Conservation (phyloP, 1,139 yeast species). For the Yamadazyma spencermartinsiae region DNA sequence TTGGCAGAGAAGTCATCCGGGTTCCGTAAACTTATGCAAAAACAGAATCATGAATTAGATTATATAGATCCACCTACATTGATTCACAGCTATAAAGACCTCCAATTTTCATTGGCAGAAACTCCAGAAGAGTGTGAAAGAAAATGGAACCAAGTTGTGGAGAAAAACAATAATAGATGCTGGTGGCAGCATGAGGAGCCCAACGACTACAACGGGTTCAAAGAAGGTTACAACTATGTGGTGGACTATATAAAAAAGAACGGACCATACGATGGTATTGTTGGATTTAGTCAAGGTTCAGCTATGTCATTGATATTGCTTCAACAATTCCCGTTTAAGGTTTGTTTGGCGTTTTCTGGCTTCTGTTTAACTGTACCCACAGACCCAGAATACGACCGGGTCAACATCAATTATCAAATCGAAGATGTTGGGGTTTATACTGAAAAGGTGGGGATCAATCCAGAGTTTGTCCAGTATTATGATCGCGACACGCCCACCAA, state of each 20-base stretch:
- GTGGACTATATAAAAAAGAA: slow-evolving; percentile 55
- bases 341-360: slow-evolving; percentile 54
- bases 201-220: slow-evolving; percentile 30
- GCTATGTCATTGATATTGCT: slow-evolving; percentile 64
- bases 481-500: slow-evolving; percentile 20
- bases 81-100: slow-evolving; percentile 25
- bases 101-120: slow-evolving; percentile 30
- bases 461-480: slow-evolving; percentile 21
- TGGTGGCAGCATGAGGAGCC: slow-evolving; percentile 37
- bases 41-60: slow-evolving; percentile 52
- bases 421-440: slow-evolving; percentile 24
- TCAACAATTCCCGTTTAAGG: slow-evolving; percentile 37
- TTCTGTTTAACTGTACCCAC: slow-evolving; percentile 52
- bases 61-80: slow-evolving; percentile 38
- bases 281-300: slow-evolving; percentile 95
- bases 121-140: slow-evolving; percentile 26
- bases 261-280: slow-evolving; percentile 87
- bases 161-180: slow-evolving; percentile 52
- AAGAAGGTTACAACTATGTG: slow-evolving; percentile 41
- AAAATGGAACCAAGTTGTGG: slow-evolving; percentile 35
- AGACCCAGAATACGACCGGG: slow-evolving; percentile 18
- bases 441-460: slow-evolving; percentile 19
- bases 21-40: slow-evolving; percentile 62
- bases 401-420: slow-evolving; percentile 20
- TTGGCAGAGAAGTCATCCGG: slow-evolving; percentile 82